Conservation (phyloP, 306 rosid species). For the Pterocarpus macrocarpus region DNA sequence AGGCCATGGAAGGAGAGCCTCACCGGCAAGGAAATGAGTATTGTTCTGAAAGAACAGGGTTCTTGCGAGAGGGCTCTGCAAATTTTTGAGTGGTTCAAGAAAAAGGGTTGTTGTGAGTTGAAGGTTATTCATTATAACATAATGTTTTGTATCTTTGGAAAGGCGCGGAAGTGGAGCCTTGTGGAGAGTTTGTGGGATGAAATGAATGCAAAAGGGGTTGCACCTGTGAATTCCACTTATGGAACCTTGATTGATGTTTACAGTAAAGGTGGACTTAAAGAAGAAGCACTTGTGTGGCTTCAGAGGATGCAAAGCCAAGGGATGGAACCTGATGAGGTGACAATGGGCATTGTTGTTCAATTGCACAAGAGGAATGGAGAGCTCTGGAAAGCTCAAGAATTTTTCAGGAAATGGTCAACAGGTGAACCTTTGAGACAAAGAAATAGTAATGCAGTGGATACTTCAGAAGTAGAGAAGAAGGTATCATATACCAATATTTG, state of each 20-base stretch:
- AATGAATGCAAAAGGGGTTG: slow-evolving; percentile 69
- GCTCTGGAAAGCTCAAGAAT: slow-evolving; percentile 69
- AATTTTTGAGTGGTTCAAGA: slow-evolving; percentile 79
- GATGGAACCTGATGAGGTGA: slow-evolving; percentile 85
- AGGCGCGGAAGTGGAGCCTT: slow-evolving; percentile 64
- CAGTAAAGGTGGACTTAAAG: slow-evolving; percentile 71
- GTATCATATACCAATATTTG: slow-evolving; percentile 42
- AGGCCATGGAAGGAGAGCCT: slow-evolving; percentile 66
- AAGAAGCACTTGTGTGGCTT: slow-evolving; percentile 81
- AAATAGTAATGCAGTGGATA: slow-evolving; percentile 1
- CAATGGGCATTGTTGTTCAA: slow-evolving; percentile 80
- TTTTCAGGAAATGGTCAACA: slow-evolving; percentile 70
- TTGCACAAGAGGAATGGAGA: slow-evolving; percentile 75
- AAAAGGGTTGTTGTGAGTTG: slow-evolving; percentile 67
- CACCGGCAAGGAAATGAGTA: slow-evolving; percentile 70
- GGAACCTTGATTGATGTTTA: slow-evolving; percentile 89
- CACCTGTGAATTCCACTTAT: slow-evolving; percentile 77
- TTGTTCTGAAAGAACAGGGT: slow-evolving; percentile 76
- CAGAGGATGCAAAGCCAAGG: slow-evolving; percentile 69
- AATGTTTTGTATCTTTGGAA: slow-evolving; percentile 69
- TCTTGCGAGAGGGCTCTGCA: slow-evolving; percentile 73
- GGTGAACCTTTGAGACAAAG: slow-evolving; percentile 46
- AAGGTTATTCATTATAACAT: slow-evolving; percentile 88
- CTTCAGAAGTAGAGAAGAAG: background rate
- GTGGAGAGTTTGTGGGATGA: slow-evolving; percentile 75